Evolutionary conservation across 768 basidiomycete species (phyloP), one percentile per base, ranked within the genome.

Genomic region (Pulveroboletus sp.): DNA sequence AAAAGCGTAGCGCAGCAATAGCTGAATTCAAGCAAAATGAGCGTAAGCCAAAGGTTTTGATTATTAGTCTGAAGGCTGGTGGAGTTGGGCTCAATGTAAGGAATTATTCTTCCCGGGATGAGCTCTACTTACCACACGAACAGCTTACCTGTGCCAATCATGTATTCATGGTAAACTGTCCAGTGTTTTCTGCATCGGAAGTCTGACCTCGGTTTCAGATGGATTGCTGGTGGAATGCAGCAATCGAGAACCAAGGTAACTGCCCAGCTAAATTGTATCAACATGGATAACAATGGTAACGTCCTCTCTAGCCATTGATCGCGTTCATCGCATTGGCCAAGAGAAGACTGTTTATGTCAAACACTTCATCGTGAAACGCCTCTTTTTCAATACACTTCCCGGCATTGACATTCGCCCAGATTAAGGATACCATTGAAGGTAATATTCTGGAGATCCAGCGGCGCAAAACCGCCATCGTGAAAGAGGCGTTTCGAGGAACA

Each of bases 181-280:
- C 2, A 21, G 10, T 25, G 8, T n/a, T 32, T 16, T 21, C 8
- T 24, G 8, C 20, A 24, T 12, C 2, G 11, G 13, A n/a, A 9
- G 43, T 50, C 47, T 53, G 37, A 57, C 43, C 40, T 34, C 2
- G 47, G 29, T 39, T 36, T 10, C 48, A 91, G 89, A 92, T 92
- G 89, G 90, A 91, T 59, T 92, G 88, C 56, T 91, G 90, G 90
- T 92, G 90, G 90, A 92, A 91, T 63, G 80, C 86, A 5, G 88
- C 89, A 0, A 82, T 77, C 5, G 90, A 92, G 62, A 82, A 82
- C 43, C 90, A 92, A 78, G 87, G 85, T 81, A 55, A 46, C 44
- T 39, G n/a, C 9, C 23, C 0, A 6, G 13, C n/a, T 36, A 20
- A 37, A 35, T 43, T 6, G 14, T 36, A 7, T 25, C 11, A 43